phyloP scores from a whole-genome alignment of 2,329 filamentous ascomycete genomes.

The Leptographium wingfieldii region DNA sequence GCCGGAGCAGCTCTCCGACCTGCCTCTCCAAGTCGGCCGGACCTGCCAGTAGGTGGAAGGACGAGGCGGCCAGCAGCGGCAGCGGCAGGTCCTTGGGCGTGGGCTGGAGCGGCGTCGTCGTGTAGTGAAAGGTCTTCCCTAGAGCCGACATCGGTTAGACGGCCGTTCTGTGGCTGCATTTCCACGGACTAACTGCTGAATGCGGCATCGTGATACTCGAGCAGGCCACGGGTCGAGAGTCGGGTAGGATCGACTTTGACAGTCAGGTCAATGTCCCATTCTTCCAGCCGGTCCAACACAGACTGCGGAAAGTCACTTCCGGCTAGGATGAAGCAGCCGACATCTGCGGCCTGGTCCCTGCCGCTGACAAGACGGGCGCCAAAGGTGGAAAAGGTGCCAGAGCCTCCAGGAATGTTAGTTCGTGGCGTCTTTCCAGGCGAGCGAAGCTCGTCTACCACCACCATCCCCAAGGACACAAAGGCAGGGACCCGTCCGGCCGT shows the following conservation, averaged over 20 bases:
- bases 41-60: slow-evolving; percentile 3
- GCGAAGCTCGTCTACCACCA: slow-evolving; percentile 2
- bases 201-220: slow-evolving; percentile 1
- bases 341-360: background rate
- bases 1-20: background rate
- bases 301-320: slow-evolving; percentile 1
- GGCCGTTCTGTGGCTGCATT: background rate
- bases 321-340: slow-evolving; percentile 5
- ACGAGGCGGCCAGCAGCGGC: background rate
- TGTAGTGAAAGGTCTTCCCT: slow-evolving; percentile 3
- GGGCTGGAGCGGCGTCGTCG: slow-evolving; percentile 2
- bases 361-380: slow-evolving; percentile 2
- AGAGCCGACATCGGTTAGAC: background rate
- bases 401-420: background rate
- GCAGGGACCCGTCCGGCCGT: background rate
- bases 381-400: background rate
- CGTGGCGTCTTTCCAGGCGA: background rate
- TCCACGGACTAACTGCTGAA: slow-evolving; percentile 1
- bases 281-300: background rate
- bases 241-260: background rate
- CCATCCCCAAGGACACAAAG: slow-evolving; percentile 4
- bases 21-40: background rate
- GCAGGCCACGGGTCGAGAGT: slow-evolving; percentile 1
- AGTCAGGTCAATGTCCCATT: background rate
- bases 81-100: slow-evolving; percentile 1